These are phyloP conservation scores for Blastobotrys mokoenaii DNA, from an alignment of 805 yeast genomes.

Conservation along the genomic window DNA sequence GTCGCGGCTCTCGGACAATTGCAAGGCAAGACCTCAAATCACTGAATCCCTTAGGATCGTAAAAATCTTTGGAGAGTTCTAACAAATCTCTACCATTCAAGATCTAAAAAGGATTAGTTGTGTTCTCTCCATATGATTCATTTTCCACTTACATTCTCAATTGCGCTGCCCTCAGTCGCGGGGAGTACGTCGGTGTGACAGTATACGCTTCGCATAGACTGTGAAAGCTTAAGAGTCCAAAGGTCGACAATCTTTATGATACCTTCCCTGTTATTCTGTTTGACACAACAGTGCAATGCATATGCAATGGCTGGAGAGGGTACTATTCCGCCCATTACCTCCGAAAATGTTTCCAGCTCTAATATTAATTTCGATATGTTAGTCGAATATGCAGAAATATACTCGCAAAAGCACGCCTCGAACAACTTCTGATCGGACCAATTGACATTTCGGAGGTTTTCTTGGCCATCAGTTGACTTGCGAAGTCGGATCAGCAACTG, in stretches of 20 bases:
- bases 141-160: slow-evolving; percentile 1
- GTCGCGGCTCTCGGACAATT: background rate
- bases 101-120: no score
- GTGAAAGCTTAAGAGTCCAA: slow-evolving; percentile 3
- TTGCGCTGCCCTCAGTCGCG: slow-evolving; percentile 2
- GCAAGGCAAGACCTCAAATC: background rate
- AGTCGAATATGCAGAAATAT: no score
- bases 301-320: slow-evolving; percentile 8
- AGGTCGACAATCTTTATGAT: background rate
- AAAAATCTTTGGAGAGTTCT: background rate
- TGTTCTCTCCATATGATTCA: no score
- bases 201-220: slow-evolving; percentile 2
- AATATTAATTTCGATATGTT: no score
- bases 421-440: no score
- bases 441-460: no score
- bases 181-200: slow-evolving; percentile 5
- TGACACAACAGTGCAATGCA: slow-evolving; percentile 9
- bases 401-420: no score
- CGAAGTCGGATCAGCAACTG: no score
- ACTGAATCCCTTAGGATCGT: background rate
- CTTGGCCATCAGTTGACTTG: no score
- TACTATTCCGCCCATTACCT: background rate
- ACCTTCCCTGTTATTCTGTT: background rate
- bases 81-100: no score
- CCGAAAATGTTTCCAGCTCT: no score